Conservation (phyloP, 139 green algal genomes). For the Yamagishiella unicocca region DNA sequence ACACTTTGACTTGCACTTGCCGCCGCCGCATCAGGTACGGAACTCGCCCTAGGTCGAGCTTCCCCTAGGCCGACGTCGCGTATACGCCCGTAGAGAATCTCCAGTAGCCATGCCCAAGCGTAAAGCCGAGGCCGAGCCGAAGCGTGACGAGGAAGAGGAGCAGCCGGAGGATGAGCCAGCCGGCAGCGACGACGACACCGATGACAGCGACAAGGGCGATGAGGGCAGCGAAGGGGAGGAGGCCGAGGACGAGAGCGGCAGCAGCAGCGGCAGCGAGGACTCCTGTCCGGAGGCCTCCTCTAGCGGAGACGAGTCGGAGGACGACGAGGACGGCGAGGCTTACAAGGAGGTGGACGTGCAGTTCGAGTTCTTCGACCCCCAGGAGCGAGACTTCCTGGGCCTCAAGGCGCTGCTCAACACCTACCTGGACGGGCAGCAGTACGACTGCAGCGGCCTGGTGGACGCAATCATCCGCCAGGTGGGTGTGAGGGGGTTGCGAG, state of each 20-base stretch:
- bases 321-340: conserved; percentile 57
- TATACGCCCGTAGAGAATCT: no score
- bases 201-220: conserved; percentile 24
- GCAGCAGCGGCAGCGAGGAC: conserved; percentile 17
- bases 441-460: conserved; percentile 75
- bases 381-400: conserved; percentile 89
- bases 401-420: conserved; percentile 82
- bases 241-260: conserved; percentile 9
- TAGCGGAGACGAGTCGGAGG: conserved; percentile 30
- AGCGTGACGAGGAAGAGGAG: conserved; percentile 27
- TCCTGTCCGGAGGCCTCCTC: neutral
- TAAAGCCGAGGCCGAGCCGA: conserved; percentile 16
- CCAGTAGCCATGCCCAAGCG: conserved; percentile 37
- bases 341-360: conserved; percentile 82
- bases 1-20: no score
- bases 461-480: conserved; percentile 85
- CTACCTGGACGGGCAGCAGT: conserved; percentile 86
- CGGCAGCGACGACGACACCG: conserved; percentile 29
- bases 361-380: conserved; percentile 92
- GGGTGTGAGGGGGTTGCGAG: neutral
- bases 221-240: conserved; percentile 32
- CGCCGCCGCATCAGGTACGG: no score
- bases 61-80: no score
- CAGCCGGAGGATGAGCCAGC: neutral
- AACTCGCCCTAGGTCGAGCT: no score